phyloP scores from a whole-genome alignment of 2,329 filamentous ascomycete genomes.

The Hypoxylon rubiginosum region DNA sequence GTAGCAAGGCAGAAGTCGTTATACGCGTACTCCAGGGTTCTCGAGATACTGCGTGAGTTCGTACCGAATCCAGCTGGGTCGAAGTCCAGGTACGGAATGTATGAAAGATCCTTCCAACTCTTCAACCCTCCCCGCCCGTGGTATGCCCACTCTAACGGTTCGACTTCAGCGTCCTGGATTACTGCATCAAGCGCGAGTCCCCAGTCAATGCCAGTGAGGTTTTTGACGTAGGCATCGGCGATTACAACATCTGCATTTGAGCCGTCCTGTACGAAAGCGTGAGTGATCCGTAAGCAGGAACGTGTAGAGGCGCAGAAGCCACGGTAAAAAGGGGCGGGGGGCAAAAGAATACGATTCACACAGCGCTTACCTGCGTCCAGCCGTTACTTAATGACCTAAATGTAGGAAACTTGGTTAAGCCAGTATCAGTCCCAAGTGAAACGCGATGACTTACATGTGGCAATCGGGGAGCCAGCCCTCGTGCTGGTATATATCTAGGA shows the following conservation, averaged over 20 bases:
- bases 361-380: conserved; percentile 59
- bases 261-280: conserved; percentile 65
- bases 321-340: neutral
- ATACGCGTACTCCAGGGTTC: conserved; percentile 77
- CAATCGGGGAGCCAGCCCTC: conserved; percentile 78
- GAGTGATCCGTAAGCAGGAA: neutral
- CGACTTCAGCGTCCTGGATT: conserved; percentile 72
- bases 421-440: neutral
- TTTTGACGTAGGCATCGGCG: conserved; percentile 73
- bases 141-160: conserved; percentile 73
- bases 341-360: neutral
- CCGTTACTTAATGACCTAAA: conserved; percentile 55
- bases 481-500: conserved; percentile 75
- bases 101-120: conserved; percentile 74
- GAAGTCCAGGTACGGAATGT: conserved; percentile 74
- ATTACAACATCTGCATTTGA: conserved; percentile 76
- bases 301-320: neutral
- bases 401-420: conserved; percentile 2
- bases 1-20: conserved; percentile 70
- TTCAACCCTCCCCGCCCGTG: conserved; percentile 75
- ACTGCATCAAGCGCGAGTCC: conserved; percentile 73
- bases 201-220: conserved; percentile 72
- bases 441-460: conserved; percentile 74
- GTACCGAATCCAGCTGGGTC: conserved; percentile 71
- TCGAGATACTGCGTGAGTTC: conserved; percentile 74